Evolutionary conservation across 805 yeast species (phyloP), one percentile per base, ranked within the genome.

Genomic region (Cyberlindnera maclurae): DNA sequence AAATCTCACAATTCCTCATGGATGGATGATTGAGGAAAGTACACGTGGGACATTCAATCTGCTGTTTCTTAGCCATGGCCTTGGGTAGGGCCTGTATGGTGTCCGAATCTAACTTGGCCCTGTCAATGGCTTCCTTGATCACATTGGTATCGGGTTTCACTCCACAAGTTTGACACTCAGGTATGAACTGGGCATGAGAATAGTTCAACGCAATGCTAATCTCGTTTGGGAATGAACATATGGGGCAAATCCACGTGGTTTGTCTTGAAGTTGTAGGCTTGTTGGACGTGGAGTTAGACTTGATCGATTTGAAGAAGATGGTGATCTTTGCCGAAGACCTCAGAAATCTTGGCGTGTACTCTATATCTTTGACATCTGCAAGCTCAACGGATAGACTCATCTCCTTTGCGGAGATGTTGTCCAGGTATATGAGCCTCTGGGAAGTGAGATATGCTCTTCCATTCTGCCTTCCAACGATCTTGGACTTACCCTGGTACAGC

Each of bases 11-110:
- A 45, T 67, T 69, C 28, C 68, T 60, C 67, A 90, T 65, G 3
- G 84, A 75, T 0, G 88, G 83, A 57, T 89, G 96, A 56, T 90
- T 93, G 11, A 76, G 62, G 52, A 88, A 90, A 0, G 97, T 85
- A 49, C 95, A 85, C 11, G 65, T 56, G 4, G 76, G 68, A 42
- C 84, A 77, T 12, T 46, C 43, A 28, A 59, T 58, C 33, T 38
- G 26, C 26, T 35, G 12, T 12, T 12, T 26, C 31, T 33, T 36
- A 15, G 29, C 18, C 18, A 13, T 24, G 18, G 15, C 24, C n/a
- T 12, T 24, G 16, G 36, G 10, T 33, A 28, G 11, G 26, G 11
- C 28, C 22, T 4, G 26, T 10, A 18, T 13, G 26, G 26, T 20
- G 3, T 31, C 16, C 26, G 18, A 3, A 12, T 26, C 26, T 16